Base-by-base conservation (phyloP, 164 flowering plant species). In the Vitis rotundifolia region DNA sequence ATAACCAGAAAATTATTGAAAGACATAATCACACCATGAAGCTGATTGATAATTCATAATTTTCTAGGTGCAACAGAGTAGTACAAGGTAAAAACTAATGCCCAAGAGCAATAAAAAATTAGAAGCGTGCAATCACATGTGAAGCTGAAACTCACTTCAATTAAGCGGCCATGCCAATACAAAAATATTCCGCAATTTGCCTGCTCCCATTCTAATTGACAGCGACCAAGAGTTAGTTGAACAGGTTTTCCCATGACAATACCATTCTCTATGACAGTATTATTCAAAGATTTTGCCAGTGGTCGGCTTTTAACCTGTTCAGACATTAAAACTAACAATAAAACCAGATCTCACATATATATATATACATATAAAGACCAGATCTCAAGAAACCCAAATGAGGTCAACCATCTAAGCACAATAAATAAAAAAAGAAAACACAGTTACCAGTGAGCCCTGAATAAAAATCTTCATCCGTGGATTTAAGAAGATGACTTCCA, bases 141-240 rank as follows among this genome's bases (percentile, higher is more conserved):
- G 48, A 63, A 29, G 48, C 51, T 7, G 8, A 66, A 60, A 18
- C 64, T 74, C 58, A 88, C 92, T 88, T 88, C 92, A 74, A 88
- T 83, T 61, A 88, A 69, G 48, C 90, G 87, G 9, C 90, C 90
- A 78, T 86, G 90, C 92, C 92, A 86, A 62, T 86, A 88, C 63
- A 86, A 76, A 70, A 88, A 88, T 8, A 88, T 83, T 72, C 92
- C 92, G 73, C 86, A 70, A 64, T 88, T 86, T 66, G 71, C 74
- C 55, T 56, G 75, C 63, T 88, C 86, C 88, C 84, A 82, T 66
- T 86, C 89, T 47, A 79, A 7, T 64, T 86, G 90, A 77, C 76
- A 68, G 54, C 78, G 79, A 8, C 92, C 92, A 64, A 86, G 77
- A 52, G 79, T 83, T 55, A 88, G 78, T 53, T 78, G 74, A 68